These are phyloP conservation scores for Blakeslea trispora DNA, from an alignment of 371 early-diverging fungal genomes.

Conservation along the genomic window DNA sequence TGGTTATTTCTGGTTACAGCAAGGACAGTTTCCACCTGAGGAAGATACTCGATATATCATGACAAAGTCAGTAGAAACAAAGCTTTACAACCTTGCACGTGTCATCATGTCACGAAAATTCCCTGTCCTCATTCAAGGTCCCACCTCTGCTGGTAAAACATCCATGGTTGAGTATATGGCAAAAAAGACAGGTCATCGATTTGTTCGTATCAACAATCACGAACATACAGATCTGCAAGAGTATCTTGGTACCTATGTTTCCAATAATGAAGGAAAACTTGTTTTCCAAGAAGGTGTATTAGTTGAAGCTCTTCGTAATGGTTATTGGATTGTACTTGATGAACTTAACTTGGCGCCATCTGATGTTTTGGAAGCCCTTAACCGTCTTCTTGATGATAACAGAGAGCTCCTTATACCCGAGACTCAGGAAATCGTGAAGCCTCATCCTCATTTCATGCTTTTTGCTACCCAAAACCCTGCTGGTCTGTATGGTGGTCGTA, in stretches of 20 bases:
- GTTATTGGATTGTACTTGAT: conserved; percentile 99
- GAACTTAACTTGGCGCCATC: conserved; percentile 99
- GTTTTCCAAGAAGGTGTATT: conserved; percentile 98
- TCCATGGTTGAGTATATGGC: conserved; percentile 98
- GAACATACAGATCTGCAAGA: conserved; percentile 99
- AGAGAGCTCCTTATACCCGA: conserved; percentile 97
- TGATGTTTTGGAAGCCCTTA: conserved; percentile 99
- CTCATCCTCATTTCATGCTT: conserved; percentile 98
- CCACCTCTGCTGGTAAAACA: conserved; percentile 99
- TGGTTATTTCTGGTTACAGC: conserved; percentile 86
- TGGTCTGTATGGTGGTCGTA: conserved; percentile 98
- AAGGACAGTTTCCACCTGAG: conserved; percentile 59
- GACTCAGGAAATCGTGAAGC: conserved; percentile 93
- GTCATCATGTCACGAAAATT: conserved; percentile 90
- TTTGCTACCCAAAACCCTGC: conserved; percentile 99
- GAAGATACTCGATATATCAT: conserved; percentile 78
- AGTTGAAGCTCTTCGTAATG: conserved; percentile 94
- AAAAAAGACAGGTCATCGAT: conserved; percentile 87
- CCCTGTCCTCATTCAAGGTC: conserved; percentile 99
- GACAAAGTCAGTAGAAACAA: conserved; percentile 84
- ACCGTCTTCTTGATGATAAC: conserved; percentile 99
- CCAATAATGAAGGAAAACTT: conserved; percentile 78
- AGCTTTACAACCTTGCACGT: conserved; percentile 87
- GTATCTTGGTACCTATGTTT: conserved; percentile 95
- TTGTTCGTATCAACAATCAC: conserved; percentile 99